Evolutionary conservation across 106 monocot species (phyloP).

Genomic region (Dendrobium chrysotoxum): DNA sequence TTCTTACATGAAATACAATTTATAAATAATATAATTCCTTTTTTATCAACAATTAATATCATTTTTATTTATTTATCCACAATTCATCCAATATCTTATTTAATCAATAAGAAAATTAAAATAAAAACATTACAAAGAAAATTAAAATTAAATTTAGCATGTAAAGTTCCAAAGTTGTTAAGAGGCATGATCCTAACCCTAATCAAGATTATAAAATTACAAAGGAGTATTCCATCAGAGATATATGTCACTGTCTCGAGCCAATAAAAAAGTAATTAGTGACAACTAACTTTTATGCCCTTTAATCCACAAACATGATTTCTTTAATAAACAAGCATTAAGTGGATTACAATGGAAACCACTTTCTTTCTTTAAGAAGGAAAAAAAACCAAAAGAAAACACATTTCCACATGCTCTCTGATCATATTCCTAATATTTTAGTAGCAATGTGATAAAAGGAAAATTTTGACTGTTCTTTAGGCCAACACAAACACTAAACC

Average conservation of each 20-base stretch:
- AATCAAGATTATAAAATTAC: neutral
- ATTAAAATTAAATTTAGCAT: too few species aligned
- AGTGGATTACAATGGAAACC: neutral
- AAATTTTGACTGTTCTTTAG: neutral
- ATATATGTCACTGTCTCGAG: neutral
- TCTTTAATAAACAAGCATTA: conserved; percentile 1
- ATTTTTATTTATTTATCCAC: too few species aligned
- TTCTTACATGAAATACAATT: too few species aligned
- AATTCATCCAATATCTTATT: too few species aligned
- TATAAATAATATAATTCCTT: too few species aligned
- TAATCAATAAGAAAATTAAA: too few species aligned
- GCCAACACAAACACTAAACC: neutral
- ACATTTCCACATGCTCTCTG: neutral
- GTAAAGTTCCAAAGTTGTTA: too few species aligned
- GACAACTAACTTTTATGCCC: neutral
- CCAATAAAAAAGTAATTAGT: neutral
- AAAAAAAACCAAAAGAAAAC: neutral
- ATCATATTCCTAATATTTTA: neutral
- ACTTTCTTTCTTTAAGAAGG: neutral
- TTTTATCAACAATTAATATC: too few species aligned
- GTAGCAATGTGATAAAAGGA: neutral
- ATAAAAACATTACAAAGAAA: too few species aligned
- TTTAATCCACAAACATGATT: neutral
- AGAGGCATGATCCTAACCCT: neutral
- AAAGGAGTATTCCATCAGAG: neutral